phyloP scores from a whole-genome alignment of 192 early-diverging fungal genomes.

The Martensiomyces pterosporus region DNA sequence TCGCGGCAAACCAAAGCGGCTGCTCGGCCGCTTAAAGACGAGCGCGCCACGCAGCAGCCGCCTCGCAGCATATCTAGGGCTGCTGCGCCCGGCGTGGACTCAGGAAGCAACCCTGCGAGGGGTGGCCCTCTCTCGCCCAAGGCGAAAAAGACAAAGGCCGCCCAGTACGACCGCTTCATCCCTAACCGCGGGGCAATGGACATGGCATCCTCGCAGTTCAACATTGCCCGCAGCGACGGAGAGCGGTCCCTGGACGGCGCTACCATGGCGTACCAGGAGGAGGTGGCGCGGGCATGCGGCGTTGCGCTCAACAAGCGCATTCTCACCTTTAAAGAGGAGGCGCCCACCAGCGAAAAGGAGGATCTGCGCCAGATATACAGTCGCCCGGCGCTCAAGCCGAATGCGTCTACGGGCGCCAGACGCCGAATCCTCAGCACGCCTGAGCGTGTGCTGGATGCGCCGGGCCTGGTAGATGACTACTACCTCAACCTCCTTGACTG shows the following conservation, averaged over 20 bases:
- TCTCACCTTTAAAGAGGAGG: constrained; percentile 71
- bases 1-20: constrained; percentile 7
- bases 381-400: constrained; percentile 29
- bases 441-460: constrained; percentile 85
- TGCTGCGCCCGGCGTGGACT: too few relatives aligned
- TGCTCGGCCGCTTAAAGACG: constrained; percentile 16
- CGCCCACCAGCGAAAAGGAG: constrained; percentile 58
- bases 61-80: constrained; percentile 28
- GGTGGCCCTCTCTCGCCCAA: too few relatives aligned
- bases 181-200: constrained; percentile 73
- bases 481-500: constrained; percentile 96
- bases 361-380: constrained; percentile 56
- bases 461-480: constrained; percentile 86
- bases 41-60: constrained; percentile 17
- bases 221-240: constrained; percentile 46
- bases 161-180: constrained; percentile 85
- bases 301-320: constrained; percentile 77
- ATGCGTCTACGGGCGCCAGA: constrained; percentile 27
- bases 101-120: too few relatives aligned
- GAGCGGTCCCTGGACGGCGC: constrained; percentile 48
- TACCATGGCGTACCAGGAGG: constrained; percentile 65
- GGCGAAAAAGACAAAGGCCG: constrained; percentile 27
- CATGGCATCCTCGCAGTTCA: constrained; percentile 67
- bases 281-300: constrained; percentile 77
- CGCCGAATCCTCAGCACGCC: constrained; percentile 78